A percentile compares a stretch with the other conserved stretches of the same genome.
Conservation (phyloP, 2,329 filamentous ascomycete species). For the Blastomyces gilchristii region DNA sequence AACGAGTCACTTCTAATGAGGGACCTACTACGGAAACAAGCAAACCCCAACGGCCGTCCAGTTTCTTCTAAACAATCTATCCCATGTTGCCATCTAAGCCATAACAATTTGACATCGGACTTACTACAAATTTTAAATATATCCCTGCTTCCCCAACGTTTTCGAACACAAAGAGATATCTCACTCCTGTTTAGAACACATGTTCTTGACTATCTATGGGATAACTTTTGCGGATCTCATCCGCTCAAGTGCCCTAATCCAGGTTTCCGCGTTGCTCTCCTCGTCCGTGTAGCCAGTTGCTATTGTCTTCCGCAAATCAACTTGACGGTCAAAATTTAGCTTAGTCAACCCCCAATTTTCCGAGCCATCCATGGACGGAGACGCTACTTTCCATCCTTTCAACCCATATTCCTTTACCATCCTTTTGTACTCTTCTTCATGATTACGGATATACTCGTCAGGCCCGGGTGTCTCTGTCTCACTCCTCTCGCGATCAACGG, state of each 20-base stretch:
- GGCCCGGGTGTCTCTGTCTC: conserved; percentile 9
- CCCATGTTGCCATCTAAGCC: background rate
- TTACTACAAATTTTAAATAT: background rate
- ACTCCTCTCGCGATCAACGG: conserved; percentile 11
- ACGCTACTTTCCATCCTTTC: conserved; percentile 11
- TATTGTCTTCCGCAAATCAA: conserved; percentile 12
- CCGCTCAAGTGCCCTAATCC: conserved; percentile 10
- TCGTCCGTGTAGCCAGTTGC: conserved; percentile 13
- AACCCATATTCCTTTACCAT: conserved; percentile 13
- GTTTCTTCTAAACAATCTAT: conserved; percentile 2
- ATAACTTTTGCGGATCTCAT: conserved; percentile 14
- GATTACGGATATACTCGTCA: conserved; percentile 12
- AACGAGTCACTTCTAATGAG: background rate
- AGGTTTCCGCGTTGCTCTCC: conserved; percentile 9
- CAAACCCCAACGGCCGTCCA: background rate
- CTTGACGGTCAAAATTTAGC: conserved; percentile 12
- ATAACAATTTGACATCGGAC: background rate
- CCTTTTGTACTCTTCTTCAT: conserved; percentile 10
- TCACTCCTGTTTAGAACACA: background rate
- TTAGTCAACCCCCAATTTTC: conserved; percentile 15
- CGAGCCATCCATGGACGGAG: conserved; percentile 14
- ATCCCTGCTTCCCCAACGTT: background rate
- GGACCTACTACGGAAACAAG: background rate
- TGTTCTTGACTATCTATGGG: conserved; percentile 4
- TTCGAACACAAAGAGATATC: background rate